Evolutionary conservation across 495 filamentous ascomycete species (phyloP), one percentile per base, ranked within the genome.

Genomic region (Penicillium ucsense): DNA sequence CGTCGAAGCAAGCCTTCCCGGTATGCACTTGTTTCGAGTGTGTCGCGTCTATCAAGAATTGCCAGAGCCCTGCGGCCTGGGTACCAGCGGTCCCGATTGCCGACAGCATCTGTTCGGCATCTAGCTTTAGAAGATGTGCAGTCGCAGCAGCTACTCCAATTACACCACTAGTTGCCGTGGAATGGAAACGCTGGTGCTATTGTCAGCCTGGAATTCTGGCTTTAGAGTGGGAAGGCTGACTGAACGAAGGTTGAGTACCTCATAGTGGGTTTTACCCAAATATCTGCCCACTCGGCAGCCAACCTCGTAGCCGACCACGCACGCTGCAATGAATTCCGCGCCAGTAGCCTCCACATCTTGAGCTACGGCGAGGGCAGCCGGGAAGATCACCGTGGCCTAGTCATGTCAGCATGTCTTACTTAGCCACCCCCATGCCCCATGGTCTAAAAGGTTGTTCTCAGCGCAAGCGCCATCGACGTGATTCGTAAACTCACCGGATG

Each of bases 11-110:
- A 2, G 64, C 62, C 27, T 65, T 65, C 0, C 51, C 64, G 0
- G 64, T 67, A 42, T 67, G 64, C 0, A 67, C 64, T 54, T 67
- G 64, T 35, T 67, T 67, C 28, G 64, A 67, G 34, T 67, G 64
- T 0, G 60, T 56, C 9, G 64, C 64, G 43, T 67, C 64, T 8
- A 65, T 48, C 8, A 67, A 46, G 46, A 67, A 67, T 30, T 67
- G 64, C 64, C 64, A 67, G 4, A 67, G 50, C 4, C 64, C 64
- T 28, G 64, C 64, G 8, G 64, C 62, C 50, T 67, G 64, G 1
- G 64, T 67, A 10, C 64, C 64, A 8, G 64, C 64, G 38, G 64
- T 65, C 20, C 64, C 64, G 12, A 67, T 57, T 20, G 62, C 62
- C 20, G 62, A 64, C 8, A 62, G 32, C 4, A 52, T 65, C 33